Conservation (phyloP, 1,139 yeast species). For the Pichia sp. region DNA sequence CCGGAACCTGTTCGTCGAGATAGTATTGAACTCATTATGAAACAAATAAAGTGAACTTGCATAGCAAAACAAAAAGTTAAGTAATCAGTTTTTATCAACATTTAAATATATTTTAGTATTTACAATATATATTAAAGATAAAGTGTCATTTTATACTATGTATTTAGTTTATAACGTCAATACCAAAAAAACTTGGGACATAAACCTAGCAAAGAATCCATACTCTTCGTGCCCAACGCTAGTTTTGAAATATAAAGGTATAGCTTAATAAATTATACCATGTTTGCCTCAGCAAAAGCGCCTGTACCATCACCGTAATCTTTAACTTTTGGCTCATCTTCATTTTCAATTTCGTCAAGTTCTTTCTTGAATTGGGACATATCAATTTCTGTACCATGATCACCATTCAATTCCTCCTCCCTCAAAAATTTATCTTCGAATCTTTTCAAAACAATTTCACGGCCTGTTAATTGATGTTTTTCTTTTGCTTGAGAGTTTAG, state of each 20-base stretch:
- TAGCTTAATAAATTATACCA: conserved; percentile 5
- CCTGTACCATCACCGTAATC: conserved; percentile 53
- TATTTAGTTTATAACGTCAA: too few relatives aligned
- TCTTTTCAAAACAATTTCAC: conserved; percentile 72
- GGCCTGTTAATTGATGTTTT: conserved; percentile 61
- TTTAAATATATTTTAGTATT: too few relatives aligned
- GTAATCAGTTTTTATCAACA: too few relatives aligned
- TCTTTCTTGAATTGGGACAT: conserved; percentile 54
- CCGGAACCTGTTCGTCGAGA: conserved; percentile 26
- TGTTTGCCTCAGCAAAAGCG: conserved; percentile 31
- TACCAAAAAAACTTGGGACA: too few relatives aligned
- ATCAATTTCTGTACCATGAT: conserved; percentile 66
- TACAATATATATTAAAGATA: too few relatives aligned
- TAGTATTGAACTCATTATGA: conserved; percentile 16
- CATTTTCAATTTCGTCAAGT: conserved; percentile 36
- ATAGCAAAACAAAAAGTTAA: too few relatives aligned
- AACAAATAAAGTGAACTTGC: conserved; percentile 4
- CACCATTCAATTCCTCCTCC: conserved; percentile 37
- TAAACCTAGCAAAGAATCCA: conserved; percentile 23
- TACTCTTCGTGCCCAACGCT: too few relatives aligned
- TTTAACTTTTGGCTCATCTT: conserved; percentile 36
- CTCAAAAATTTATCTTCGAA: conserved; percentile 54
- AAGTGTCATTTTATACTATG: too few relatives aligned
- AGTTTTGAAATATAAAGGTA: too few relatives aligned
- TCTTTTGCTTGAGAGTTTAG: conserved; percentile 49